phyloP scores from a whole-genome alignment of 2,329 filamentous ascomycete genomes.

The Coniochaeta pulveracea region DNA sequence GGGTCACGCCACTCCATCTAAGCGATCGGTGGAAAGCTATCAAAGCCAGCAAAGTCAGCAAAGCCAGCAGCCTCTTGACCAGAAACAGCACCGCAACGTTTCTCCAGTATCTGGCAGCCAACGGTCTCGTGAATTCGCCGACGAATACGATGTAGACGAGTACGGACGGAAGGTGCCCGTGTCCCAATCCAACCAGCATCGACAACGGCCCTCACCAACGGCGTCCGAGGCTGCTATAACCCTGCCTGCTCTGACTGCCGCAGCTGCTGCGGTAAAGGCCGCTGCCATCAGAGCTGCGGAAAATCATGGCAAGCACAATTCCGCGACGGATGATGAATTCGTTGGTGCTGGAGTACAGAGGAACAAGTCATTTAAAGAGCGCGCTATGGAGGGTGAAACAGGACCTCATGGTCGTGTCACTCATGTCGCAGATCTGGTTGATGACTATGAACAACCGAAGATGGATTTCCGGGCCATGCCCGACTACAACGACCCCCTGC shows the following conservation, averaged over 20 bases:
- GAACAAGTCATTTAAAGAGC: slow-evolving; percentile 56
- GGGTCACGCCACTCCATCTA: slow-evolving; percentile 19
- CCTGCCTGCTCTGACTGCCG: slow-evolving; percentile 40
- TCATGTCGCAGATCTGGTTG: slow-evolving; percentile 48
- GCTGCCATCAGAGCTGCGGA: slow-evolving; percentile 35
- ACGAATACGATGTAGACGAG: slow-evolving; percentile 45
- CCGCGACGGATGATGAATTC: slow-evolving; percentile 24
- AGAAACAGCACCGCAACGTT: slow-evolving; percentile 24
- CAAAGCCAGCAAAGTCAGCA: slow-evolving; percentile 2
- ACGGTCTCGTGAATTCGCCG: slow-evolving; percentile 34
- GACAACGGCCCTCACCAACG: too few relatives aligned
- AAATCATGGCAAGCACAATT: slow-evolving; percentile 27
- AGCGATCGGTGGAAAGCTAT: slow-evolving; percentile 27
- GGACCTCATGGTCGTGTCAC: slow-evolving; percentile 43
- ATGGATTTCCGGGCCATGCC: slow-evolving; percentile 63
- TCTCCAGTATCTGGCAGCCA: slow-evolving; percentile 27
- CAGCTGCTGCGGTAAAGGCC: slow-evolving; percentile 38
- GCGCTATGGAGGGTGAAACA: slow-evolving; percentile 44
- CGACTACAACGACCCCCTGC: slow-evolving; percentile 57
- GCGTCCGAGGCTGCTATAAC: slow-evolving; percentile 47
- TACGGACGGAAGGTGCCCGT: slow-evolving; percentile 43
- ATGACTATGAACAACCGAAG: slow-evolving; percentile 36
- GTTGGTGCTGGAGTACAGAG: slow-evolving; percentile 40
- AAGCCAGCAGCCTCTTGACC: slow-evolving; percentile 17
- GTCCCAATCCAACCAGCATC: slow-evolving; percentile 28